Evolutionary conservation across 2,329 filamentous ascomycete species (phyloP).

Genomic region (Aspergillus pseudoglaucus): DNA sequence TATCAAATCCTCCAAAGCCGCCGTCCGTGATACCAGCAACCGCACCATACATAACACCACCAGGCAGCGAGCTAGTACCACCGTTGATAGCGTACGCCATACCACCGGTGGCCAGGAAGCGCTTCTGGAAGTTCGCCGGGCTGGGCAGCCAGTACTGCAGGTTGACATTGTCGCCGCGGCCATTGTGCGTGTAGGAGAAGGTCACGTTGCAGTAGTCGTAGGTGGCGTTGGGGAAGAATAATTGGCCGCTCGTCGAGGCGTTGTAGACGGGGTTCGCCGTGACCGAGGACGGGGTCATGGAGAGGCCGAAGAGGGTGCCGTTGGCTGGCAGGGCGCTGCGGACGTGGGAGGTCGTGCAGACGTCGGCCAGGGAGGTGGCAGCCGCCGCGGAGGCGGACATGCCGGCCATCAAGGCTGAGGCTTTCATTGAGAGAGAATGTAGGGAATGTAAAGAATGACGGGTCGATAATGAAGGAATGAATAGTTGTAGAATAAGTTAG

Average conservation of each 20-base stretch:
- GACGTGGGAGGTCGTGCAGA: too few species aligned
- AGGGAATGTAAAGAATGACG: too few species aligned
- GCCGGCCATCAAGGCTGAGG: too few species aligned
- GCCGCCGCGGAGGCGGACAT: too few species aligned
- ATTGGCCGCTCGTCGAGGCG: background rate
- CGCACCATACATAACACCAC: slow-evolving; percentile 42
- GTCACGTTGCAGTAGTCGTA: slow-evolving; percentile 41
- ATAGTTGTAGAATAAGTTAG: too few species aligned
- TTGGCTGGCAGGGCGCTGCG: too few species aligned
- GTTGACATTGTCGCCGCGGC: too few species aligned
- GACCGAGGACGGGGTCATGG: too few species aligned
- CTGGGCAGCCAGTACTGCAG: slow-evolving; percentile 29
- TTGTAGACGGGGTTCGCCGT: background rate
- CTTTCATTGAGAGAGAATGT: too few species aligned
- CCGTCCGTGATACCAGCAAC: slow-evolving; percentile 46
- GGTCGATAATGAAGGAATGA: too few species aligned
- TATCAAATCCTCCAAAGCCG: slow-evolving; percentile 45
- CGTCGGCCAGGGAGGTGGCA: too few species aligned
- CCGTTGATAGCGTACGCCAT: slow-evolving; percentile 42
- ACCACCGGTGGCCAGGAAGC: slow-evolving; percentile 42
- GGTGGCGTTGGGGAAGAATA: slow-evolving; percentile 7
- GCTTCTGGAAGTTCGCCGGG: slow-evolving; percentile 39
- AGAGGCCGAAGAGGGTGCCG: too few species aligned
- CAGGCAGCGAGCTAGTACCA: slow-evolving; percentile 22
- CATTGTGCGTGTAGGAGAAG: slow-evolving; percentile 38